A percentile compares a stretch with the other conserved stretches of the same genome.
phyloP scores from a whole-genome alignment of 2,329 filamentous ascomycete species.

The Pseudogymnoascus sp. region DNA sequence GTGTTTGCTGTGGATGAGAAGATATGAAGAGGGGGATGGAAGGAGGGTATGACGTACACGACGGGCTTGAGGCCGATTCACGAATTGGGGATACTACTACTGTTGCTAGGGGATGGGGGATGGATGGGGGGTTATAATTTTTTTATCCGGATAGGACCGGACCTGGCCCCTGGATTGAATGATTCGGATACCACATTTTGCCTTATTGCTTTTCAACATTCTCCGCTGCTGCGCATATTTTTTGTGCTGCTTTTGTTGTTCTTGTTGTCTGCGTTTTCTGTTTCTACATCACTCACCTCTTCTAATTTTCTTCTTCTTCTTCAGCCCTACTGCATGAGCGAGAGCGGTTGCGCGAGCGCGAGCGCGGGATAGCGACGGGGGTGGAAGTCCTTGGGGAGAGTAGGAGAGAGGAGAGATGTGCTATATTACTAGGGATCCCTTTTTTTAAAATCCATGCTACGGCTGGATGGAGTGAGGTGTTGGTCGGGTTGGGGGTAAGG shows the following conservation, averaged over 20 bases:
- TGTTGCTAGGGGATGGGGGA: neutral
- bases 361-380: neutral
- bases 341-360: neutral
- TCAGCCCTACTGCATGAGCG: neutral
- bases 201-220: neutral
- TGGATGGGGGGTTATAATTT: neutral
- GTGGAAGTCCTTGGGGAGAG: neutral
- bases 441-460: neutral
- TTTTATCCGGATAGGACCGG: neutral
- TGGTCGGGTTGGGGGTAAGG: neutral
- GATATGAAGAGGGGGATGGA: no score
- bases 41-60: neutral
- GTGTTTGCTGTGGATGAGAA: conserved; percentile 20
- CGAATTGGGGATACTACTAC: neutral
- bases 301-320: neutral
- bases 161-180: neutral
- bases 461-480: neutral
- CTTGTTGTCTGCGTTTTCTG: neutral
- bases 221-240: neutral
- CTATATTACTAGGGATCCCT: neutral
- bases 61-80: neutral
- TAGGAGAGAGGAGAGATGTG: neutral
- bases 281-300: neutral
- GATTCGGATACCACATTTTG: neutral
- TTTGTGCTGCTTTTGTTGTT: neutral